A percentile compares a stretch with the other conserved stretches of the same genome.
Evolutionary conservation across 768 basidiomycete genomes (phyloP).

Genomic region (Rhizopogon roseolus): DNA sequence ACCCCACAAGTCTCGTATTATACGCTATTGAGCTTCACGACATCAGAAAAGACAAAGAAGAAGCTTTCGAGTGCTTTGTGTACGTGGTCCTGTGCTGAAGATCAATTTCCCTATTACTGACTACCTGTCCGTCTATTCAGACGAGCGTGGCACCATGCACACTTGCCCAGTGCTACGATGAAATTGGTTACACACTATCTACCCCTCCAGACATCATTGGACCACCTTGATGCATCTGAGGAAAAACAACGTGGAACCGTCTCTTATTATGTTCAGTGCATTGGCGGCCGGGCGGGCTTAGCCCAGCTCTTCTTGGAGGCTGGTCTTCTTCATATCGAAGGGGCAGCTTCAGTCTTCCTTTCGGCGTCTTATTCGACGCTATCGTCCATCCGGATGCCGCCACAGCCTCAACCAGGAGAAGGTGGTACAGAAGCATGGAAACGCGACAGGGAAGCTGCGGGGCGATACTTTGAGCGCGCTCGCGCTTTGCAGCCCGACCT

Average conservation of each 20-base stretch:
- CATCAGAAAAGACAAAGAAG: slow-evolving; percentile 69
- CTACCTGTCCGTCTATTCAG: slow-evolving; percentile 30
- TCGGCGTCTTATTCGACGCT: slow-evolving; percentile 72
- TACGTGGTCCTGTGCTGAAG: slow-evolving; percentile 30
- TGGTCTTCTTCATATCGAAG: slow-evolving; percentile 78
- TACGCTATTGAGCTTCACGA: slow-evolving; percentile 69
- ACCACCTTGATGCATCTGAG: slow-evolving; percentile 27
- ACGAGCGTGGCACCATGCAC: slow-evolving; percentile 79
- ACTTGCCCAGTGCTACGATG: slow-evolving; percentile 71
- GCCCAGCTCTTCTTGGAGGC: slow-evolving; percentile 77
- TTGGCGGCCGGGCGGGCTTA: slow-evolving; percentile 64
- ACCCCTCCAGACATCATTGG: slow-evolving; percentile 46
- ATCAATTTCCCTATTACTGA: not conserved
- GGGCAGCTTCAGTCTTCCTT: slow-evolving; percentile 66
- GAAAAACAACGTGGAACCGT: slow-evolving; percentile 45
- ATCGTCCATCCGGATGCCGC: slow-evolving; percentile 70
- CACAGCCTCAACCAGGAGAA: slow-evolving; percentile 43
- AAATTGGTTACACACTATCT: slow-evolving; percentile 72
- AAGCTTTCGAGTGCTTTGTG: slow-evolving; percentile 81
- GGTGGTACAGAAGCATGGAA: slow-evolving; percentile 70
- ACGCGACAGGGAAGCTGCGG: slow-evolving; percentile 66
- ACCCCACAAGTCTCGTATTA: slow-evolving; percentile 74
- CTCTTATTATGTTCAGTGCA: slow-evolving; percentile 57
- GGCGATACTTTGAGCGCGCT: slow-evolving; percentile 70
- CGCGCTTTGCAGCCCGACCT: slow-evolving; percentile 53